These are phyloP conservation scores for Chaetomiaceae sp. DNA, from an alignment of 2,329 filamentous ascomycete genomes.

Conservation along the genomic window DNA sequence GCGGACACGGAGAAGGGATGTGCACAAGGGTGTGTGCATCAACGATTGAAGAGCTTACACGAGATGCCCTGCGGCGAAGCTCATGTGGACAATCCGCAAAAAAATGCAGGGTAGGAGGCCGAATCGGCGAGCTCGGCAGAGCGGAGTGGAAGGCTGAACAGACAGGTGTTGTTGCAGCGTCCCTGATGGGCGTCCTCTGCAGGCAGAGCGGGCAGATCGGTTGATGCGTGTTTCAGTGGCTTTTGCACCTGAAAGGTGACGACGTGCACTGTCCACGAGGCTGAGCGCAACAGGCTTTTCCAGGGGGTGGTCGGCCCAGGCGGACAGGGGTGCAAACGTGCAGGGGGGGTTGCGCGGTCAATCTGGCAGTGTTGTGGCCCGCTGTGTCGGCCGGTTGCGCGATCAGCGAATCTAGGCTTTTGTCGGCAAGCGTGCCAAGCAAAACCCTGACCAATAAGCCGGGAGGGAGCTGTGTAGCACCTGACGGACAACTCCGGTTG, in stretches of 20 bases:
- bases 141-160: conserved; percentile 23
- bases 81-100: conserved; percentile 22
- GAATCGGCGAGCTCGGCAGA: conserved; percentile 21
- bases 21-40: conserved; percentile 17
- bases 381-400: conserved; percentile 25
- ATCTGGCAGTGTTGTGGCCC: conserved; percentile 22
- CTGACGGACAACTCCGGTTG: conserved; percentile 23
- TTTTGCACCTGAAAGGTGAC: conserved; percentile 35
- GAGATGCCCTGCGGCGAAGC: conserved; percentile 29
- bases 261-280: conserved; percentile 42
- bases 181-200: conserved; percentile 23
- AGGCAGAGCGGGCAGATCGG: conserved; percentile 19
- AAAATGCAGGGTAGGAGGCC: conserved; percentile 20
- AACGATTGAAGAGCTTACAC: conserved; percentile 21
- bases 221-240: conserved; percentile 29
- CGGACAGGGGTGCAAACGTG: conserved; percentile 24
- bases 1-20: not conserved
- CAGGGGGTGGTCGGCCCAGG: conserved; percentile 25
- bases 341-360: conserved; percentile 12
- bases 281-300: conserved; percentile 33
- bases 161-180: conserved; percentile 22
- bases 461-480: conserved; percentile 11
- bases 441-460: conserved; percentile 20
- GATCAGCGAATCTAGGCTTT: conserved; percentile 26
- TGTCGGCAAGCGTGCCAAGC: conserved; percentile 19